Percentiles rank a stretch among this genome's conserved stretches.
Conservation (phyloP, 1,284 basidiomycete genomes). For the Ustilago hordei region DNA sequence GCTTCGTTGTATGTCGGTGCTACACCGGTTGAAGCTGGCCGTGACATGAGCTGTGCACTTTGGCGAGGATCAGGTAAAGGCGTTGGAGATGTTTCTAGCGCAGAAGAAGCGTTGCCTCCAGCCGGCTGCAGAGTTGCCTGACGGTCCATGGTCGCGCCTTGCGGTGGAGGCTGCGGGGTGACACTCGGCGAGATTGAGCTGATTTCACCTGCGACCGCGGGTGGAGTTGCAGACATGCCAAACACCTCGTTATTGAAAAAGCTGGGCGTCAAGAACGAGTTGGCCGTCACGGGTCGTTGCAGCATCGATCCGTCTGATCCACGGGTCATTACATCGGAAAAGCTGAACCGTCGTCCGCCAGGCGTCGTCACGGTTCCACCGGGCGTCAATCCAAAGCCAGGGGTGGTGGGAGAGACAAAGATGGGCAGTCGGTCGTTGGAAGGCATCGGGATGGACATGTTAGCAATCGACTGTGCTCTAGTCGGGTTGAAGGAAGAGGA, state of each 20-base stretch:
- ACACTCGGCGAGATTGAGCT: constrained; percentile 15
- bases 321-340: constrained; percentile 39
- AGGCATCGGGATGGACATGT: constrained; percentile 44
- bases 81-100: constrained; percentile 4
- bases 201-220: not conserved
- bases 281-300: constrained; percentile 37
- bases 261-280: constrained; percentile 19
- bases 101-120: not conserved
- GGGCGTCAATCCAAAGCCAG: constrained; percentile 37
- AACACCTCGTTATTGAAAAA: constrained; percentile 23
- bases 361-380: constrained; percentile 37
- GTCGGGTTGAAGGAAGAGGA: constrained; percentile 7
- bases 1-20: constrained; percentile 18
- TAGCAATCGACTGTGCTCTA: constrained; percentile 24
- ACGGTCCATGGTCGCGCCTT: constrained; percentile 6
- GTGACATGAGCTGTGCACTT: constrained; percentile 9
- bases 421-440: constrained; percentile 29
- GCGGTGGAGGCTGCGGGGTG: constrained; percentile 24
- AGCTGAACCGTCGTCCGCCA: constrained; percentile 48
- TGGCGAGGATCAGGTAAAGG: not conserved
- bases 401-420: constrained; percentile 36
- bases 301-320: constrained; percentile 4
- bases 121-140: not conserved
- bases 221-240: constrained; percentile 9
- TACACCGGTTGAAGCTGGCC: constrained; percentile 36